Percentiles rank a stretch among this genome's conserved stretches.
Conservation (phyloP, 1,284 basidiomycete species). For the Exobasidium rhododendri region DNA sequence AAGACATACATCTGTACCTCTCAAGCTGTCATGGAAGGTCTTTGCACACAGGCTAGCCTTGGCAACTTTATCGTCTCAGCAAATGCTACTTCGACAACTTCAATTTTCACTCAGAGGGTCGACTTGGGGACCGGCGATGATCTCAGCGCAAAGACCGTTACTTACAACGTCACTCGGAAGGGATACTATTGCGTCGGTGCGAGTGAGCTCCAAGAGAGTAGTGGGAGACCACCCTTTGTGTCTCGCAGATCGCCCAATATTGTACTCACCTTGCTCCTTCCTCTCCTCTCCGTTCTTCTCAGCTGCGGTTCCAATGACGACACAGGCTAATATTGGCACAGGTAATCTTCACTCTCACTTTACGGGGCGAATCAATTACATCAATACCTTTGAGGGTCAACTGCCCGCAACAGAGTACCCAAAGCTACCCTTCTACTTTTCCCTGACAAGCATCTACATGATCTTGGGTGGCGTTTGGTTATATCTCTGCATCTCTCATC, state of each 20-base stretch:
- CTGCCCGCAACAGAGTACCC: conserved; percentile 92
- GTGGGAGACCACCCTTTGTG: neutral
- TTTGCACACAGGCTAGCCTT: conserved; percentile 32
- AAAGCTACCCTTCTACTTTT: conserved; percentile 96
- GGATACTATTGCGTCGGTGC: conserved; percentile 93
- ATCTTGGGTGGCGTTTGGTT: conserved; percentile 72
- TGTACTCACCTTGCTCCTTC: conserved; percentile 1
- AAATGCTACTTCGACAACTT: conserved; percentile 21
- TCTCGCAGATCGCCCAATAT: neutral
- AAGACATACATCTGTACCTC: conserved; percentile 66
- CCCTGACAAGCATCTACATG: conserved; percentile 74
- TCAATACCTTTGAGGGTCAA: conserved; percentile 82
- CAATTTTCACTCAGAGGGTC: conserved; percentile 32
- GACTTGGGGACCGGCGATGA: conserved; percentile 29
- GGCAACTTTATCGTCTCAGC: conserved; percentile 44
- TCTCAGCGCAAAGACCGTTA: neutral
- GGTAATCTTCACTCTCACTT: conserved; percentile 70
- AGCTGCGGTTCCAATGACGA: conserved; percentile 82
- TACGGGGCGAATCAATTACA: conserved; percentile 76
- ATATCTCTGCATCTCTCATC: conserved; percentile 76
- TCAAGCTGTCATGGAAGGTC: conserved; percentile 25
- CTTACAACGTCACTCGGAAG: conserved; percentile 75
- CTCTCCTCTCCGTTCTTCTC: conserved; percentile 10
- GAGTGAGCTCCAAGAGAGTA: conserved; percentile 45
- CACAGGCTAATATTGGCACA: conserved; percentile 53